These are phyloP conservation scores for Hyaloscypha bicolor DNA, from an alignment of 495 filamentous ascomycete genomes.

Conservation along the genomic window DNA sequence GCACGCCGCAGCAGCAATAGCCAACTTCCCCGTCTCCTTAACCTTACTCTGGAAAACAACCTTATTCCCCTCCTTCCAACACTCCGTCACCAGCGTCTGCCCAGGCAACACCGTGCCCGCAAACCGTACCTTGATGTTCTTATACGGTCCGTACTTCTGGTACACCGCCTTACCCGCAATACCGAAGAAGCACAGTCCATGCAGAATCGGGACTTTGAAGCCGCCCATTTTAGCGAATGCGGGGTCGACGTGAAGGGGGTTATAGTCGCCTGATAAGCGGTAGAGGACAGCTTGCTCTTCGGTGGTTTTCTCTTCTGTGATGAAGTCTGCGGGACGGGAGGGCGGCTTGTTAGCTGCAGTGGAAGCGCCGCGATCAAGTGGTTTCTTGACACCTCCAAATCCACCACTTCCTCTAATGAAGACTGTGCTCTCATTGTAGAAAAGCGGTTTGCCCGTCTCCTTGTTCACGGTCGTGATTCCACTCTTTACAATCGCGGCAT, in stretches of 20 bases:
- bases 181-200: slow-evolving; percentile 95
- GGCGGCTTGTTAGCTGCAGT: slow-evolving; percentile 81
- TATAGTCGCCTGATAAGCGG: slow-evolving; percentile 86
- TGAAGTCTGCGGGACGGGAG: slow-evolving; percentile 72
- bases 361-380: slow-evolving; percentile 73
- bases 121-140: slow-evolving; percentile 96
- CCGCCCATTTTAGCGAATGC: slow-evolving; percentile 93
- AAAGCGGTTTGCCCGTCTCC: slow-evolving; percentile 85
- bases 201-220: slow-evolving; percentile 93
- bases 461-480: slow-evolving; percentile 77
- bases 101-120: slow-evolving; percentile 90
- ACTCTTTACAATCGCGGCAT: slow-evolving; percentile 80
- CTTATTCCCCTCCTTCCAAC: slow-evolving; percentile 93
- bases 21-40: slow-evolving; percentile 93
- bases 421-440: slow-evolving; percentile 93
- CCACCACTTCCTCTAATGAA: slow-evolving; percentile 93
- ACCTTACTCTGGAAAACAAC: slow-evolving; percentile 94
- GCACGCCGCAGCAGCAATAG: slow-evolving; percentile 83
- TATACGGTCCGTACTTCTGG: slow-evolving; percentile 78
- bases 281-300: slow-evolving; percentile 97
- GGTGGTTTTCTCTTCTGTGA: slow-evolving; percentile 86
- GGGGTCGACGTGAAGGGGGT: slow-evolving; percentile 93
- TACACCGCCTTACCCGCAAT: slow-evolving; percentile 89
- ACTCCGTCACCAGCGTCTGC: slow-evolving; percentile 93
- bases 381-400: slow-evolving; percentile 85